Conservation (phyloP, 345 rosid genomes). For the Rhodamnia argentea region DNA sequence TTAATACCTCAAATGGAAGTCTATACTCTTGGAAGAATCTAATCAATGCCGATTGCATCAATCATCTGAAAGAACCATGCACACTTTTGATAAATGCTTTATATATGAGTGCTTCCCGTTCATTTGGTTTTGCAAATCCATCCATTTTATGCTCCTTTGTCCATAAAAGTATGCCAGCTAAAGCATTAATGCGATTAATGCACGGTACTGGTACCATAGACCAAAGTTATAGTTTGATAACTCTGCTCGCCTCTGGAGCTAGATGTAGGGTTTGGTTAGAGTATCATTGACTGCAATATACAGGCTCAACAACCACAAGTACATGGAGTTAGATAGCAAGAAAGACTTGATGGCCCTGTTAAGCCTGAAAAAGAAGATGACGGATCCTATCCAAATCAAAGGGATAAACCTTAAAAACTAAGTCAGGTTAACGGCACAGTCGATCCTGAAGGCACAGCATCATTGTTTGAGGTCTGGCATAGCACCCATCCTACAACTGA, state of each 20-base stretch:
- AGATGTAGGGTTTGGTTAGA: not conserved
- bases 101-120: not conserved
- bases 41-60: not conserved
- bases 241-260: not conserved
- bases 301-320: not conserved
- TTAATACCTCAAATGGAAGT: not conserved
- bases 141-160: not conserved
- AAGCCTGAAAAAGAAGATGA: not conserved
- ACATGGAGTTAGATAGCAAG: not conserved
- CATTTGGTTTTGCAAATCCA: not conserved
- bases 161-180: not conserved
- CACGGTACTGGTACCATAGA: not conserved
- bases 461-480: not conserved
- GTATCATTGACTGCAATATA: not conserved
- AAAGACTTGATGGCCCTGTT: not conserved
- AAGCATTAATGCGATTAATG: not conserved
- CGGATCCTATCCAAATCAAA: not conserved
- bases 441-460: not conserved
- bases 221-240: not conserved
- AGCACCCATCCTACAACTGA: not conserved
- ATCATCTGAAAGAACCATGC: not conserved
- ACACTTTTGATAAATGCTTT: not conserved
- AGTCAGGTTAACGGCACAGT: not conserved
- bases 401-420: not conserved
- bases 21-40: not conserved